These are phyloP conservation scores for Fistulifera pelliculosa DNA, from an alignment of 108 stramenopile genomes.

Conservation along the genomic window DNA sequence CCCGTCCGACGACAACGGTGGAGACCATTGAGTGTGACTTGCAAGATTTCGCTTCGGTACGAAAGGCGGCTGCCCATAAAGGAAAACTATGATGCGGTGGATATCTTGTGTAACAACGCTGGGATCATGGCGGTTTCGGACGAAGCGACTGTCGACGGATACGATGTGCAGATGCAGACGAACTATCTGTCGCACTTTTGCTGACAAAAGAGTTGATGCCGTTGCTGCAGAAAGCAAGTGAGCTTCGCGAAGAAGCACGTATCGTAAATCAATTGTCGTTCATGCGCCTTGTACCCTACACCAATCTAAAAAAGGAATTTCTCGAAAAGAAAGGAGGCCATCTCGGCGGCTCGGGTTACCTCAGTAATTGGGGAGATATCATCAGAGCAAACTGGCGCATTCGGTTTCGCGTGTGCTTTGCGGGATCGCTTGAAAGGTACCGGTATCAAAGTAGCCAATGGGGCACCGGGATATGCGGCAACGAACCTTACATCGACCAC, in stretches of 20 bases:
- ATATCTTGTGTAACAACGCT: constrained; percentile 48
- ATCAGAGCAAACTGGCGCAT: constrained; percentile 57
- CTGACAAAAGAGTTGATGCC: constrained; percentile 44
- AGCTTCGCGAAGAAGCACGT: constrained; percentile 33
- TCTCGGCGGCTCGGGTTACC: constrained; percentile 28
- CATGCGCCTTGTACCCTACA: constrained; percentile 15
- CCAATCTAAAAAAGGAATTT: constrained; percentile 31
- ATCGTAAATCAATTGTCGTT: constrained; percentile 32
- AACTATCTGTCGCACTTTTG: constrained; percentile 50
- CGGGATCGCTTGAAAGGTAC: constrained; percentile 21
- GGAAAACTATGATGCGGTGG: constrained; percentile 23
- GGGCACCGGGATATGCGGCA: constrained; percentile 13
- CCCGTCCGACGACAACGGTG: constrained; percentile 6
- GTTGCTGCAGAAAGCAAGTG: constrained; percentile 24
- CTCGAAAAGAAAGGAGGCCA: constrained; percentile 38
- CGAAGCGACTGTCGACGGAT: constrained; percentile 46
- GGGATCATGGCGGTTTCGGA: constrained; percentile 50
- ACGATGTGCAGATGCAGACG: constrained; percentile 51
- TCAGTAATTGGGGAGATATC: constrained; percentile 30
- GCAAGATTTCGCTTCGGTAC: constrained; percentile 28
- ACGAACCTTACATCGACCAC: constrained; percentile 15
- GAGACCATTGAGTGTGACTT: constrained; percentile 38
- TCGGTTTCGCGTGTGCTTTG: constrained; percentile 45
- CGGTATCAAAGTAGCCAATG: constrained; percentile 19
- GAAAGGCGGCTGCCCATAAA: constrained; percentile 25